Evolutionary conservation across 768 basidiomycete genomes (phyloP).

Genomic region (Mycena amicta): DNA sequence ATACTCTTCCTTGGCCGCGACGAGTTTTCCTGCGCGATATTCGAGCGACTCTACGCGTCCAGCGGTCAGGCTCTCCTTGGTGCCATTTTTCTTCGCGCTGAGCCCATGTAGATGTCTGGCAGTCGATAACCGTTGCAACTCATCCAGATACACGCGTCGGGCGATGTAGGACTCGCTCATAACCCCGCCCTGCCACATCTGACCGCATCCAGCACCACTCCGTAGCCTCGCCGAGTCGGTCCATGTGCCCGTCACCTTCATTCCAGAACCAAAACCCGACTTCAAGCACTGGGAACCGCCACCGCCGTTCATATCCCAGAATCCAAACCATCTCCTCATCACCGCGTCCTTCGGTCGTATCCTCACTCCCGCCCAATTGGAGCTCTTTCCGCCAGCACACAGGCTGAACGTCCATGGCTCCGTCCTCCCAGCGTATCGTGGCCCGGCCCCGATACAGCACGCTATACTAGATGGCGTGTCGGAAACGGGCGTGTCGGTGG

Average conservation of each 20-base stretch:
- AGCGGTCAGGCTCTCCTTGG: conserved; percentile 46
- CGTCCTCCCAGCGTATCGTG: conserved; percentile 83
- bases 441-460: conserved; percentile 89
- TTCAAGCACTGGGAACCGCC: conserved; percentile 65
- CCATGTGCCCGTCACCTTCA: conserved; percentile 55
- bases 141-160: conserved; percentile 69
- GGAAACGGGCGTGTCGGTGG: conserved; percentile 80
- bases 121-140: conserved; percentile 65
- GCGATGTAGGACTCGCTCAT: conserved; percentile 48
- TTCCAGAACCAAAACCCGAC: conserved; percentile 60
- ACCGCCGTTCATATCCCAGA: conserved; percentile 44
- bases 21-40: conserved; percentile 78
- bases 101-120: conserved; percentile 70
- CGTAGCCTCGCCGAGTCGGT: conserved; percentile 58
- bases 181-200: conserved; percentile 9
- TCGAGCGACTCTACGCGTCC: conserved; percentile 64
- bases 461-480: conserved; percentile 67
- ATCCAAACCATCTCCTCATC: conserved; percentile 61
- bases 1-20: conserved; percentile 90
- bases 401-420: conserved; percentile 91
- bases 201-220: conserved; percentile 61
- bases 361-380: conserved; percentile 62
- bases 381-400: conserved; percentile 56
- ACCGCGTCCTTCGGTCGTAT: conserved; percentile 94
- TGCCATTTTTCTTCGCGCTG: neutral